Conservation (phyloP, 75 land plant genomes). For the Cryptomeria japonica region DNA sequence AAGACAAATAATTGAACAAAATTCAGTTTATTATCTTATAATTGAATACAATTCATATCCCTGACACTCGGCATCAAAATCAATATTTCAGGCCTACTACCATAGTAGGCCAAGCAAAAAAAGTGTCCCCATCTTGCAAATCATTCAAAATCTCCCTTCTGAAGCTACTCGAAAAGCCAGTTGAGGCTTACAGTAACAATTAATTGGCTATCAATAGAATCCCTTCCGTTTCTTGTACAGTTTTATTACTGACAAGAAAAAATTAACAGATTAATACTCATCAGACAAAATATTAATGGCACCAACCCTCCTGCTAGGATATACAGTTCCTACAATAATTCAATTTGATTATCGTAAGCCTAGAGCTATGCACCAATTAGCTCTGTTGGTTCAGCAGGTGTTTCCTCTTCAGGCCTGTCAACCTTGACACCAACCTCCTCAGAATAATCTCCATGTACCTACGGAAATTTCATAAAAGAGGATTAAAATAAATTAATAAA, state of each 20-base stretch:
- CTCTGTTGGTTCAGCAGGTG: conserved; percentile 27
- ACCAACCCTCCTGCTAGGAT: background rate
- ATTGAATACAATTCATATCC: background rate
- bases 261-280: background rate
- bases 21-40: background rate
- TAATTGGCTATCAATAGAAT: background rate
- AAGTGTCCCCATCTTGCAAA: background rate
- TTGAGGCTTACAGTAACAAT: background rate
- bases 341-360: background rate
- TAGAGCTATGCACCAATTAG: conserved; percentile 25
- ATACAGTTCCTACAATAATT: background rate
- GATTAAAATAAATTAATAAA: background rate
- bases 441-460: conserved; percentile 86
- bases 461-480: background rate
- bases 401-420: conserved; percentile 74
- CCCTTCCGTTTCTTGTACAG: background rate
- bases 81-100: background rate
- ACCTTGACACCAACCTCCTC: conserved; percentile 80
- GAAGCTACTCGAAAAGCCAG: background rate
- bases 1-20: background rate
- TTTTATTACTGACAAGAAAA: background rate
- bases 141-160: background rate
- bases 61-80: background rate
- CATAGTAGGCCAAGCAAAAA: background rate
- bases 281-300: background rate